A percentile compares a stretch with the other conserved stretches of the same genome.
Evolutionary conservation across 495 filamentous ascomycete species (phyloP).

Genomic region (Trichodelitschia bisporula): DNA sequence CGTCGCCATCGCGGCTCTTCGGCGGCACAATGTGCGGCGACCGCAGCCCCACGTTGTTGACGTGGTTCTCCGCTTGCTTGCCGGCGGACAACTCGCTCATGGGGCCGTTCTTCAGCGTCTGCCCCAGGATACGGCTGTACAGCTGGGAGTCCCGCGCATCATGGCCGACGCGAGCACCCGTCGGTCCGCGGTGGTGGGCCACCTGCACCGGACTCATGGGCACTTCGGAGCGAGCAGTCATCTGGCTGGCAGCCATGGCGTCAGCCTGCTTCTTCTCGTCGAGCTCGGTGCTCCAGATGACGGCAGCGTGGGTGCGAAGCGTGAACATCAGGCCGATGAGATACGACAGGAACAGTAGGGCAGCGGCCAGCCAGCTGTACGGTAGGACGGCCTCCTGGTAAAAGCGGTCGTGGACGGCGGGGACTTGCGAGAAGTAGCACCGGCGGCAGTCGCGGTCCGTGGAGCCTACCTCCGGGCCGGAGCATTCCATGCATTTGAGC

Average conservation of each 20-base stretch:
- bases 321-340: constrained; percentile 92
- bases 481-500: constrained; percentile 65
- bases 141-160: constrained; percentile 57
- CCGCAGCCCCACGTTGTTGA: not conserved
- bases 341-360: constrained; percentile 77
- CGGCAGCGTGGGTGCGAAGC: constrained; percentile 79
- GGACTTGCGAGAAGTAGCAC: constrained; percentile 79
- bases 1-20: constrained; percentile 24
- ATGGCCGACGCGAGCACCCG: constrained; percentile 3
- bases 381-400: constrained; percentile 75
- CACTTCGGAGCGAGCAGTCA: not conserved
- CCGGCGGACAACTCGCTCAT: not conserved
- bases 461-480: constrained; percentile 17
- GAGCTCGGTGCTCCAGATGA: constrained; percentile 78
- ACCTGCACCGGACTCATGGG: not conserved
- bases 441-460: constrained; percentile 49
- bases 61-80: no score
- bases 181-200: not conserved
- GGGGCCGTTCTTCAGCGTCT: constrained; percentile 62
- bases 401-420: constrained; percentile 67
- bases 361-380: constrained; percentile 70
- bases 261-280: constrained; percentile 50
- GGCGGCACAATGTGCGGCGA: constrained; percentile 17
- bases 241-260: constrained; percentile 6
- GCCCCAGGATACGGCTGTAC: constrained; percentile 81